A percentile compares a stretch with the other conserved stretches of the same genome.
Evolutionary conservation across 176 grass and related monocot species (phyloP).

Genomic region (Stipa capillata): DNA sequence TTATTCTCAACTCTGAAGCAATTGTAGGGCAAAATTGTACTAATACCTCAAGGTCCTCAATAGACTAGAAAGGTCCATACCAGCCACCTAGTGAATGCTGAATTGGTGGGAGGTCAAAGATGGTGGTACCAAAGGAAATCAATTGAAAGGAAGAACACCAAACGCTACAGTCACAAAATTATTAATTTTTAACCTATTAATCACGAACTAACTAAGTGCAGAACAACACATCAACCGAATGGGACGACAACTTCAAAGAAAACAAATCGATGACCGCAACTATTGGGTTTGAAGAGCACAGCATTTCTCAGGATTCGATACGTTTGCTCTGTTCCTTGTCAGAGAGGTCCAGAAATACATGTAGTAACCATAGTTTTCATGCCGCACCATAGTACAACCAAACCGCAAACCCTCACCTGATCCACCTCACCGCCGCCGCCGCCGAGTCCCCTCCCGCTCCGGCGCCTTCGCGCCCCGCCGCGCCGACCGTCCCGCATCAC

Average conservation of each 20-base stretch:
- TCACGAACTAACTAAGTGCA: neutral
- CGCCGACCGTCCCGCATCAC: neutral
- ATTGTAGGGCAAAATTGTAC: neutral
- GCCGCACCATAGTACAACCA: neutral
- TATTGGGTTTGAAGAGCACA: neutral
- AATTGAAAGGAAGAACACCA: neutral
- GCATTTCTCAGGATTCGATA: neutral
- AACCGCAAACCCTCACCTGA: conserved; percentile 36
- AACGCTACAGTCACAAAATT: neutral
- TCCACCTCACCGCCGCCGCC: neutral
- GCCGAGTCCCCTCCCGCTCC: conserved; percentile 2
- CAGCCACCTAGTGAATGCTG: neutral
- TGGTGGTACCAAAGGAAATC: neutral
- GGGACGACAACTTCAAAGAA: neutral
- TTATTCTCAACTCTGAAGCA: neutral
- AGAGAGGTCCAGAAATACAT: neutral
- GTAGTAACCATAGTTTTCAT: neutral
- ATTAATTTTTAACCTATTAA: neutral
- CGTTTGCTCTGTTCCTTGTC: neutral
- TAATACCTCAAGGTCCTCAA: neutral
- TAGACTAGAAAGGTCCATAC: neutral
- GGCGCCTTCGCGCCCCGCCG: conserved; percentile 10
- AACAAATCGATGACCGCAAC: neutral
- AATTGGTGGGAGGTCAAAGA: neutral
- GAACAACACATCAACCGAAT: neutral